Evolutionary conservation across 495 filamentous ascomycete genomes (phyloP), one percentile per base, ranked within the genome.

Genomic region (Hypoxylon cercidicola): DNA sequence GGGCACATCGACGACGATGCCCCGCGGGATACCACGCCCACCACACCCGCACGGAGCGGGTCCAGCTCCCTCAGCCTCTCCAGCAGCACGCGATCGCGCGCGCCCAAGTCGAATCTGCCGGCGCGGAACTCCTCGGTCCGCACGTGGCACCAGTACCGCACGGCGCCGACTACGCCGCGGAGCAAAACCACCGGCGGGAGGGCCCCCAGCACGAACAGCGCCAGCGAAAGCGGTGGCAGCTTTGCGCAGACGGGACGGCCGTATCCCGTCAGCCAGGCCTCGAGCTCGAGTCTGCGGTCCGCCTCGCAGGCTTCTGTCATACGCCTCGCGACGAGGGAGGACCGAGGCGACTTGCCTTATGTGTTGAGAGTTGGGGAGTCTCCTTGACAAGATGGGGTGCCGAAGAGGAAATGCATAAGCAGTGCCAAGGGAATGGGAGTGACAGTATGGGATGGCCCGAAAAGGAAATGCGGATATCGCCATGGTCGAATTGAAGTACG

Each of bases 81-180:
- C 49, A 73, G 73, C 39, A 77, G 70, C 56, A 59, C 55, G 9
- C 66, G 59, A 32, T 72, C 73, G 15, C 60, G 65, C 15, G 56
- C 20, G 6, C 53, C 34, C 13, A 62, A 48, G 34, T 64, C 62
- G 7, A 54, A 44, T 3, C 57, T 75, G 9, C 50, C 60, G 1
- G 60, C 51, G 30, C 75, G 72, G 45, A 75, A 67, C n/a, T 76
- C 74, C 18, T 78, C 78, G 4, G 66, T 73, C 4, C 75, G 73
- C 35, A 77, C 74, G 9, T 71, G 72, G 21, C 55, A 64, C 59
- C 73, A 74, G 39, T 82, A 78, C 53, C 76, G 76, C 46, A 85
- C 83, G 0, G 83, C 83, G 37, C 83, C 83, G 5, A 82, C 79
- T 5, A 84, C 83, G 11, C 83, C 83, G 5, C 74, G 72, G 43